phyloP scores from a whole-genome alignment of 2,329 filamentous ascomycete genomes.

The Colletotrichum kahawae region DNA sequence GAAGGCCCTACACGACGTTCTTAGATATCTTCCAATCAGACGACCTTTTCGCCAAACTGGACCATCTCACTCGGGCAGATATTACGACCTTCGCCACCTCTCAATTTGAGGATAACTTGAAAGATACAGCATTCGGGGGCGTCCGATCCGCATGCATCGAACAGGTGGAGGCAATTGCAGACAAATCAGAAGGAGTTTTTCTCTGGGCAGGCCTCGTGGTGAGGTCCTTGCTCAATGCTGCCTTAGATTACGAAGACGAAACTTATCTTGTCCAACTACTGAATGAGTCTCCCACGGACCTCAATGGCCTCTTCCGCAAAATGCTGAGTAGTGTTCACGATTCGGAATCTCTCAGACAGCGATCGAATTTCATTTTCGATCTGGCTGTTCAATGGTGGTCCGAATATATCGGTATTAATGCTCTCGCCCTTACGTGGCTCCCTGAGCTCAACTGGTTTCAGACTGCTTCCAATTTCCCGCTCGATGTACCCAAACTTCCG shows the following conservation, averaged over 20 bases:
- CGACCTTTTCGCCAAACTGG: rapidly evolving
- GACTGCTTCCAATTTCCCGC: not conserved
- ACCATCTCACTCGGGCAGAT: not conserved
- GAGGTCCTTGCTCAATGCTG: not conserved
- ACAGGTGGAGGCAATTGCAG: rapidly evolving
- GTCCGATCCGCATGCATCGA: not conserved
- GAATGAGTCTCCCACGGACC: not conserved
- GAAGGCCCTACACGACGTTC: not conserved
- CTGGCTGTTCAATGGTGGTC: not conserved
- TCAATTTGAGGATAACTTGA: not conserved
- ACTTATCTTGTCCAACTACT: not conserved
- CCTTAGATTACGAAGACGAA: not conserved
- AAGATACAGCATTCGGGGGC: not conserved
- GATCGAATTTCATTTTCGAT: not conserved
- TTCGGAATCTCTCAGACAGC: not conserved
- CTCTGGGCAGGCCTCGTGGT: not conserved
- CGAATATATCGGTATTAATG: not conserved
- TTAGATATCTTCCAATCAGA: not conserved
- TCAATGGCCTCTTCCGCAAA: not conserved
- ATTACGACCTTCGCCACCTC: not conserved
- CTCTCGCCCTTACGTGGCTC: rapidly evolving
- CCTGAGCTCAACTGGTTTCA: not conserved
- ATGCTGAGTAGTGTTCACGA: rapidly evolving
- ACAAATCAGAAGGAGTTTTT: not conserved
- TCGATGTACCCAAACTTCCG: not conserved